Conservation (phyloP, 2,329 filamentous ascomycete genomes). For the Mycogone perniciosa region DNA sequence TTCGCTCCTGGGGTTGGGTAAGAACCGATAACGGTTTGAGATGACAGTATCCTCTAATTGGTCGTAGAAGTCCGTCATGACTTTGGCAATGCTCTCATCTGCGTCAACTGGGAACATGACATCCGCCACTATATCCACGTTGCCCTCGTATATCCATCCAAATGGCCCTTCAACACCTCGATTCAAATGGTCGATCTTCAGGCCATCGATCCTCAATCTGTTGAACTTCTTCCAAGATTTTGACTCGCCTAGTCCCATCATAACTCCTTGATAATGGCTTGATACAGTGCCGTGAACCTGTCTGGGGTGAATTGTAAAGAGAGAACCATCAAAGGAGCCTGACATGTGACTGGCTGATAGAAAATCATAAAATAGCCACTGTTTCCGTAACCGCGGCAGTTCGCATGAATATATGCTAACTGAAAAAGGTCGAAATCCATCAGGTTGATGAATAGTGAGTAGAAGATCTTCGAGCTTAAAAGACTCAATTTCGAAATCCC, state of each 20-base stretch:
- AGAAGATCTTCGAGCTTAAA: conserved; percentile 95
- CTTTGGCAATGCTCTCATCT: conserved; percentile 84
- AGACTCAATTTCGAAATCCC: conserved; percentile 93
- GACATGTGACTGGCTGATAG: conserved; percentile 93
- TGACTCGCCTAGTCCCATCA: conserved; percentile 53
- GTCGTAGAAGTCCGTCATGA: conserved; percentile 96
- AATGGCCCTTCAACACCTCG: conserved; percentile 89
- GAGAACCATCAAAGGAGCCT: conserved; percentile 86
- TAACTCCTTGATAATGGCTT: conserved; percentile 46
- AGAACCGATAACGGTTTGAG: conserved; percentile 60
- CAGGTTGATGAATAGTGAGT: conserved; percentile 85
- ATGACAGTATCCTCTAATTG: conserved; percentile 89
- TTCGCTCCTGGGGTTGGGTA: conserved; percentile 40
- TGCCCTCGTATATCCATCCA: conserved; percentile 96
- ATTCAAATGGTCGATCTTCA: conserved; percentile 95
- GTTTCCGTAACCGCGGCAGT: conserved; percentile 83
- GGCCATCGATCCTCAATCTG: conserved; percentile 81
- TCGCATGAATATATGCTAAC: conserved; percentile 96
- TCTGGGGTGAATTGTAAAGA: conserved; percentile 94
- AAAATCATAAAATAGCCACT: conserved; percentile 98
- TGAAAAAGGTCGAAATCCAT: conserved; percentile 86
- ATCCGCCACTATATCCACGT: conserved; percentile 93
- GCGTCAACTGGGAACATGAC: conserved; percentile 88
- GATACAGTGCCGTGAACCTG: conserved; percentile 78
- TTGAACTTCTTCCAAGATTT: conserved; percentile 94